phyloP scores from a whole-genome alignment of 2,329 filamentous ascomycete genomes.

The Hypoxylon sp. region DNA sequence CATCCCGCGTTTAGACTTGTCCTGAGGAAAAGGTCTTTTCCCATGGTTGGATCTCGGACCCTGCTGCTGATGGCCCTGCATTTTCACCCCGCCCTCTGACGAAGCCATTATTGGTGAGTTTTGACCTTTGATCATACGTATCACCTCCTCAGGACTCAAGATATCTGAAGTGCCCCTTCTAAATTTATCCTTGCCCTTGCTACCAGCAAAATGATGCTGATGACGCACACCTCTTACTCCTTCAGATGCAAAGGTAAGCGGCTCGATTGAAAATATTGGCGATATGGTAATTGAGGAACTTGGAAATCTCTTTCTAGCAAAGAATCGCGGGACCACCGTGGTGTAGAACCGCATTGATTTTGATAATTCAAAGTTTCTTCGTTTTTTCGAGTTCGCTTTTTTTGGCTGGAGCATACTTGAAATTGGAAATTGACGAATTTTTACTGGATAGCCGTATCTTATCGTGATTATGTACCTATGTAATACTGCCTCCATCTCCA shows the following conservation, averaged over 20 bases:
- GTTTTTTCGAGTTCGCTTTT: not conserved
- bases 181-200: not conserved
- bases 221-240: constrained; percentile 2
- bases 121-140: constrained; percentile 12
- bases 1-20: constrained; percentile 36
- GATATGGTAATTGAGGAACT: not conserved
- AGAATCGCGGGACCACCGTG: constrained; percentile 18
- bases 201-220: not conserved
- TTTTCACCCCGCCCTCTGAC: constrained; percentile 12
- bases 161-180: not conserved
- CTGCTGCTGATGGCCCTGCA: constrained; percentile 21
- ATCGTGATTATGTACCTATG: constrained; percentile 20
- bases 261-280: constrained; percentile 3
- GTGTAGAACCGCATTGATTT: constrained; percentile 32
- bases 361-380: constrained; percentile 4
- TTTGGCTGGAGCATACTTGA: constrained; percentile 3
- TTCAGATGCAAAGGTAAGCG: constrained; percentile 1
- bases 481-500: not conserved
- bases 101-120: not conserved
- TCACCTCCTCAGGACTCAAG: constrained; percentile 8
- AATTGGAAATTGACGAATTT: constrained; percentile 36
- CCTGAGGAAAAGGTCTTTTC: constrained; percentile 43
- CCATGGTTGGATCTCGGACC: constrained; percentile 21
- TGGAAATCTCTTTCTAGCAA: constrained; percentile 6
- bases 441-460: constrained; percentile 32